Percentiles rank a stretch among this genome's conserved stretches.
Evolutionary conservation across 1,284 basidiomycete genomes (phyloP).

Genomic region (Sporisorium sorghi): DNA sequence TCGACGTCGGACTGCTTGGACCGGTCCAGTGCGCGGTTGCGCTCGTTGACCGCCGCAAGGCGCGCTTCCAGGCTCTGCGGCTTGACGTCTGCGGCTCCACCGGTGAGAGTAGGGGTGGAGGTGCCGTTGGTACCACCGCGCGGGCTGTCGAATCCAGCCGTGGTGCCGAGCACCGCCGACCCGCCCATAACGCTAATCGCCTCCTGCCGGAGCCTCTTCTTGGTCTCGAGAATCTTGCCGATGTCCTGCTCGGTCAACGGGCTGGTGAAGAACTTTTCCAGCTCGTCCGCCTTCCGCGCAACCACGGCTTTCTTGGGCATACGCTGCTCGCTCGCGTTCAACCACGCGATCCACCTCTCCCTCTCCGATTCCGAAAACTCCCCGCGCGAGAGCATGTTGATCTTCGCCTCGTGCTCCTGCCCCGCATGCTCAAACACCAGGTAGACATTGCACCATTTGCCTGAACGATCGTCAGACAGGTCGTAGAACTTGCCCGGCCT

Average conservation of each 20-base stretch:
- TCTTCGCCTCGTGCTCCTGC: conserved; percentile 42
- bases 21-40: conserved; percentile 83
- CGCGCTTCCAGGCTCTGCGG: conserved; percentile 71
- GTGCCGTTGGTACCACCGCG: not conserved
- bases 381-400: conserved; percentile 42
- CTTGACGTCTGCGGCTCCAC: not conserved
- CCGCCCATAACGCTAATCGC: conserved; percentile 37
- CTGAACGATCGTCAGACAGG: conserved; percentile 73
- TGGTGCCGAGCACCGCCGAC: conserved; percentile 9
- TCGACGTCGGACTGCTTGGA: conserved; percentile 84
- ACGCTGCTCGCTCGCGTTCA: conserved; percentile 12
- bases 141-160: conserved; percentile 10
- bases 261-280: conserved; percentile 51
- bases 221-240: conserved; percentile 46
- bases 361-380: conserved; percentile 54
- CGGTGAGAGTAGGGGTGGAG: not conserved
- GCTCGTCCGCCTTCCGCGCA: conserved; percentile 44
- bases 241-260: conserved; percentile 62
- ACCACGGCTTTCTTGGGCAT: conserved; percentile 41
- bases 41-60: conserved; percentile 84
- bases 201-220: conserved; percentile 41
- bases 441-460: conserved; percentile 58
- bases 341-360: conserved; percentile 50
- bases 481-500: conserved; percentile 78
- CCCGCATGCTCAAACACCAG: conserved; percentile 50